phyloP scores from a whole-genome alignment of 2,329 filamentous ascomycete species.

The Phialophora expanda region DNA sequence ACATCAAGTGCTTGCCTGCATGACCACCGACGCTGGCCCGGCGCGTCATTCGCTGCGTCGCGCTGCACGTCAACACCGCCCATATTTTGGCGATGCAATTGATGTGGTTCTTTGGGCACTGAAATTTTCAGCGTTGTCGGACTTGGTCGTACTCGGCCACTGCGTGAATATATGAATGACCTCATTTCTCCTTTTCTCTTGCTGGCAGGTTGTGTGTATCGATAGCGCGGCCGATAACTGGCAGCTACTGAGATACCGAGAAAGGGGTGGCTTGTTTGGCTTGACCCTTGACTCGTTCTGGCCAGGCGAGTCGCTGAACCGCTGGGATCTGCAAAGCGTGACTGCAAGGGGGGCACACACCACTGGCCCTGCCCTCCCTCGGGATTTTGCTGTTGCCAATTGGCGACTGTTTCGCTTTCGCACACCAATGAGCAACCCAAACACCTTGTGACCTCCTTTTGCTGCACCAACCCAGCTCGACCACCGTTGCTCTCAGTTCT shows the following conservation, averaged over 20 bases:
- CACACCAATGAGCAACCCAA: slow-evolving; percentile 25
- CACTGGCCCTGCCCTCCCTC: slow-evolving; percentile 13
- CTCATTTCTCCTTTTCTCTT: slow-evolving; percentile 21
- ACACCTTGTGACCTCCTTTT: slow-evolving; percentile 37
- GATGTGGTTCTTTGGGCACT: slow-evolving; percentile 24
- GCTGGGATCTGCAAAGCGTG: slow-evolving; percentile 22
- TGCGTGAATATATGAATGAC: slow-evolving; percentile 15
- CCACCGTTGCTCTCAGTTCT: slow-evolving; percentile 16
- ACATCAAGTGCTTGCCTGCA: slow-evolving; percentile 26
- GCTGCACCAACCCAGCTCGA: slow-evolving; percentile 13
- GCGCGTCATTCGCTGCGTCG: slow-evolving; percentile 26
- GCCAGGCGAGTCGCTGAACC: slow-evolving; percentile 20
- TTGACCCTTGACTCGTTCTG: slow-evolving; percentile 17
- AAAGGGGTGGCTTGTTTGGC: slow-evolving; percentile 6
- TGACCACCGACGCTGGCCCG: slow-evolving; percentile 11
- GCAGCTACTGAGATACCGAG: slow-evolving; percentile 19
- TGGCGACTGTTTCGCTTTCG: slow-evolving; percentile 13
- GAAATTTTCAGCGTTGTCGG: slow-evolving; percentile 20
- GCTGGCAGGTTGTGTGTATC: slow-evolving; percentile 30
- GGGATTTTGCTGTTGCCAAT: slow-evolving; percentile 16
- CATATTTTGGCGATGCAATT: slow-evolving; percentile 23
- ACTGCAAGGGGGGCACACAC: neutral
- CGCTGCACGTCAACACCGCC: slow-evolving; percentile 28
- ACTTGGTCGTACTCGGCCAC: neutral
- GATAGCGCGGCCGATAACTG: slow-evolving; percentile 31